Base-by-base conservation (phyloP, 805 yeast species). In the Ogataea degrootiae region DNA sequence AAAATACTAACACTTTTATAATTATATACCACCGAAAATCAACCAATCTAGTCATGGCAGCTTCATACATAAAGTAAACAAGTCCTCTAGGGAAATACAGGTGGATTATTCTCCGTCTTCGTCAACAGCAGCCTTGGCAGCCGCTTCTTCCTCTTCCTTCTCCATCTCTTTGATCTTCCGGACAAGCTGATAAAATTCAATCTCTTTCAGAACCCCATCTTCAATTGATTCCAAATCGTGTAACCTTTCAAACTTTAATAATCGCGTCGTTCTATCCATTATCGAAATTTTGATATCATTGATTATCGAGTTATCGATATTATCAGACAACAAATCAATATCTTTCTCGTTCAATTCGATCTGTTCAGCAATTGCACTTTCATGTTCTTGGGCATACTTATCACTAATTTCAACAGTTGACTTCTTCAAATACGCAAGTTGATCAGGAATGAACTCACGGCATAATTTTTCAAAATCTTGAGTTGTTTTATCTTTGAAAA, bases 381-480 rank as follows among this genome's bases (percentile, higher is more conserved):
- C 23, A 15, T 40, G 9, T 9, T n/a, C 35, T 2, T 15, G 21
- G 7, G 29, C n/a, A 4, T 7, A 19, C 6, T 19, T 11, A 5
- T 23, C 2, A 9, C 38, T 4, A 8, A 49, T 40, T 11, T 17
- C 9, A 2, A 26, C 17, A 35, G 23, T 15, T 23, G 50, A 29
- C 1, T 7, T 2, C 17, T 31, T 33, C 26, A 53, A 39, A 22
- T 39, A 53, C 9, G 39, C 22, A 6, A 52, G 31, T 41, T 50
- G 48, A 7, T 39, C 42, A 26, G 43, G 37, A 6, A 49, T 31
- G 39, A 46, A 51, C 15, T 37, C 29, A 3, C 37, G 37, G 42
- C 57, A 53, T 35, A 53, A 38, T 6, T 33, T 21, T 2, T n/a
- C 14, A 12, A 34, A 17, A 21, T 47, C 46, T 26, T 26, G 12